phyloP scores from a whole-genome alignment of 2,329 filamentous ascomycete genomes.

The Biscogniauxia sp. region DNA sequence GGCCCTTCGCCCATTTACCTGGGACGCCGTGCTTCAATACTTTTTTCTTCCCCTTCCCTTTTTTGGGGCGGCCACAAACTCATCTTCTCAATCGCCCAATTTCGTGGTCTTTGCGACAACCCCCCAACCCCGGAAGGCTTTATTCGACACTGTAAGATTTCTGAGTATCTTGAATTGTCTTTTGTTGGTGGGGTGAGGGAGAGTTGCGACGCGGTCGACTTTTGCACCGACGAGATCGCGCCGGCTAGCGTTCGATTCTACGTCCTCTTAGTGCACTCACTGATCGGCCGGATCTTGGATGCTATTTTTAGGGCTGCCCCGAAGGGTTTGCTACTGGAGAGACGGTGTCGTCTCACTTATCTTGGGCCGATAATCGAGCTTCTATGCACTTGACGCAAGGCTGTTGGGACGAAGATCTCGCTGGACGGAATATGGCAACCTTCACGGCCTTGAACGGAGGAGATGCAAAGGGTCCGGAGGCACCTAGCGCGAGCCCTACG shows the following conservation, averaged over 20 bases:
- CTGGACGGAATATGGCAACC: conserved; percentile 32
- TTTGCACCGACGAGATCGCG: conserved; percentile 3
- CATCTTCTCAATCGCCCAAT: neutral
- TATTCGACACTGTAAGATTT: neutral
- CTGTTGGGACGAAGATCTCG: conserved; percentile 26
- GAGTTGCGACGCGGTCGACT: neutral
- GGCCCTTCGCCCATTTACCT: conserved; percentile 12
- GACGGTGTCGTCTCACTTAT: neutral
- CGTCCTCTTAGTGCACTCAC: conserved; percentile 1
- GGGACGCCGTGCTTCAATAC: neutral
- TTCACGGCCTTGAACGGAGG: conserved; percentile 35
- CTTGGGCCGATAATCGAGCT: conserved; percentile 8
- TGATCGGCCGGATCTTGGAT: conserved; percentile 7
- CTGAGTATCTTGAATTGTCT: neutral
- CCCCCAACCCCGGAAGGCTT: neutral
- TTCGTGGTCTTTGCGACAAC: neutral
- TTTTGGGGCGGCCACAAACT: neutral
- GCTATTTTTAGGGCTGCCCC: conserved; percentile 2
- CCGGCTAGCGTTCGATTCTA: neutral
- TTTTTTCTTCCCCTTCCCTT: neutral
- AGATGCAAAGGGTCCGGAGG: conserved; percentile 28
- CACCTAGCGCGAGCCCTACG: conserved; percentile 23
- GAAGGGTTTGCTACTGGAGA: conserved; percentile 5
- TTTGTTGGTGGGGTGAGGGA: neutral
- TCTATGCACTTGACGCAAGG: conserved; percentile 29